A percentile compares a stretch with the other conserved stretches of the same genome.
These are phyloP conservation scores for Brettanomyces custersianus DNA, from an alignment of 805 yeast species.

Conservation along the genomic window DNA sequence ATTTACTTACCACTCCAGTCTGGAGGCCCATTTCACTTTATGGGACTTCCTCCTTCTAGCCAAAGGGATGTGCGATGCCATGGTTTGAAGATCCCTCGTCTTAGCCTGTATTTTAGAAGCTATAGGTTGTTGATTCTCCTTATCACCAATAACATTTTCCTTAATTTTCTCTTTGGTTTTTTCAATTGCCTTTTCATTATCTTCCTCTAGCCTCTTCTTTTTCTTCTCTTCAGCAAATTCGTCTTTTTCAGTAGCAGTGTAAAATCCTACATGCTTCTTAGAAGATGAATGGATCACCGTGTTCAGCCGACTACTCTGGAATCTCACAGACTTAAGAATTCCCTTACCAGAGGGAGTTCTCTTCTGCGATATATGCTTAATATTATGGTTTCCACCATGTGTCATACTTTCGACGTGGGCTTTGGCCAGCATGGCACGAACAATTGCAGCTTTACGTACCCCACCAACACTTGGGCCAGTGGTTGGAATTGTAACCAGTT, in stretches of 20 bases:
- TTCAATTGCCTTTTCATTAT: no score
- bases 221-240: slow-evolving; percentile 13
- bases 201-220: no score
- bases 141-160: slow-evolving; percentile 13
- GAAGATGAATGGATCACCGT: background rate
- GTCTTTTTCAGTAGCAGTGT: slow-evolving; percentile 19
- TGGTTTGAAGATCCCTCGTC: slow-evolving; percentile 3
- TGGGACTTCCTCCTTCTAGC: slow-evolving; percentile 6
- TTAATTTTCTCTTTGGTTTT: no score
- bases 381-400: no score
- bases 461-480: slow-evolving; percentile 25
- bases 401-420: slow-evolving; percentile 3
- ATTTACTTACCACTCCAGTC: slow-evolving; percentile 22
- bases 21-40: slow-evolving; percentile 24
- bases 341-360: background rate
- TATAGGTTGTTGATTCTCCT: slow-evolving; percentile 13
- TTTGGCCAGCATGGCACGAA: slow-evolving; percentile 24
- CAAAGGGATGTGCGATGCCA: background rate
- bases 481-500: slow-evolving; percentile 51
- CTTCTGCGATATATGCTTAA: no score
- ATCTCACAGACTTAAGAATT: background rate
- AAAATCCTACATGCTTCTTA: slow-evolving; percentile 19
- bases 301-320: background rate
- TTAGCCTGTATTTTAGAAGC: slow-evolving; percentile 1
- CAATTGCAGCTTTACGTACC: slow-evolving; percentile 27